phyloP scores from a whole-genome alignment of 2,329 filamentous ascomycete genomes.

The Colletotrichum sp. region DNA sequence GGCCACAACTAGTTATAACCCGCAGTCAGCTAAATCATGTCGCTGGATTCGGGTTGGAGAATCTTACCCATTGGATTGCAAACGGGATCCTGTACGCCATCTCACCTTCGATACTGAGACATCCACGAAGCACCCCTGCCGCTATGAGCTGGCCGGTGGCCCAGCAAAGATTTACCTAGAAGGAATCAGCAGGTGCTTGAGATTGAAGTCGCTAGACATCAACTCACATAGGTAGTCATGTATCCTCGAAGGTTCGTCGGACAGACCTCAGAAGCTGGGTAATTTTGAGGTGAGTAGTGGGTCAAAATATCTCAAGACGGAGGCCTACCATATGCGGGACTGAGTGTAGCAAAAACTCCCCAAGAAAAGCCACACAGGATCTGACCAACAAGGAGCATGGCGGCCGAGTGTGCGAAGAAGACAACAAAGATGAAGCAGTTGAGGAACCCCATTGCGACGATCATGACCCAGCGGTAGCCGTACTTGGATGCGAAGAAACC shows the following conservation, averaged over 20 bases:
- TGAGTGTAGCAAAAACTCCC: constrained; percentile 49
- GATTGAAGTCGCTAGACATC: fast-evolving
- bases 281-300: too few relatives aligned
- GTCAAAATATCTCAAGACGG: neutral
- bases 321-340: constrained; percentile 42
- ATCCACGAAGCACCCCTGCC: constrained; percentile 43
- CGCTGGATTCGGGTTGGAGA: too few relatives aligned
- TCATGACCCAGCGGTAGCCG: constrained; percentile 49
- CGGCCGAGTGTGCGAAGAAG: constrained; percentile 50
- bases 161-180: constrained; percentile 46
- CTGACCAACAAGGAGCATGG: constrained; percentile 47
- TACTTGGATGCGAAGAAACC: constrained; percentile 44
- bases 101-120: constrained; percentile 31
- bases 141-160: constrained; percentile 46
- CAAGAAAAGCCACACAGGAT: constrained; percentile 51
- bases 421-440: constrained; percentile 51
- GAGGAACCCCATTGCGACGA: constrained; percentile 32
- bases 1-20: constrained; percentile 31
- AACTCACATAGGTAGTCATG: constrained; percentile 37
- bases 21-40: neutral
- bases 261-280: constrained; percentile 46
- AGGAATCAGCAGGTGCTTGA: fast-evolving
- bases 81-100: constrained; percentile 47
- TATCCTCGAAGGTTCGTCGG: constrained; percentile 46
- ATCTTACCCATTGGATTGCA: constrained; percentile 40